Evolutionary conservation across 2,329 filamentous ascomycete genomes (phyloP).

Genomic region (Colletotrichum limetticola): DNA sequence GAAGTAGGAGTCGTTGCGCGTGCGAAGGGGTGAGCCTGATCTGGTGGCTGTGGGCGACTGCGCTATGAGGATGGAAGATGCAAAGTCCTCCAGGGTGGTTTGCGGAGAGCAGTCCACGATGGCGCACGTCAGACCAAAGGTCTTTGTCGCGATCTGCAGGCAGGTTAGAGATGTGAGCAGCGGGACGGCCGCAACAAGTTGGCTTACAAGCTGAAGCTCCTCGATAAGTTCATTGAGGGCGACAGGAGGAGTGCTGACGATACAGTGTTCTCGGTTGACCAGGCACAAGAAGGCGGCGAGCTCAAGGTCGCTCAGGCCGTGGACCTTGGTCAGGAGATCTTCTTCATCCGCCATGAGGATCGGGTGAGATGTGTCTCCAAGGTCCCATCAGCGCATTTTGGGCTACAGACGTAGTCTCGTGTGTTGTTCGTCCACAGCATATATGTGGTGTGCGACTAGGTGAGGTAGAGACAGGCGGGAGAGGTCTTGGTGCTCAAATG

Average conservation of each 20-base stretch:
- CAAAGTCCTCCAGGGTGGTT: conserved; percentile 86
- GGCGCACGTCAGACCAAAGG: conserved; percentile 77
- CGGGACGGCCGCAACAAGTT: neutral
- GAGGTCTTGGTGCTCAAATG: neutral
- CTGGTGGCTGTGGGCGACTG: conserved; percentile 41
- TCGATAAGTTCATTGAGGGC: conserved; percentile 75
- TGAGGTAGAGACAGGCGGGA: neutral
- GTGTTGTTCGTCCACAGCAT: conserved; percentile 15
- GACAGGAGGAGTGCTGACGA: conserved; percentile 78
- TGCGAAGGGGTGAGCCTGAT: conserved; percentile 40
- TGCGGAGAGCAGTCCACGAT: conserved; percentile 78
- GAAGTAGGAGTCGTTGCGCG: conserved; percentile 37
- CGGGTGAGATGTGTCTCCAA: conserved; percentile 22
- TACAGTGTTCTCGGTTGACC: conserved; percentile 84
- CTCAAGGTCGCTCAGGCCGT: conserved; percentile 86
- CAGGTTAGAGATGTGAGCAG: neutral
- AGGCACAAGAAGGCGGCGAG: conserved; percentile 87
- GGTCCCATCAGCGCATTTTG: conserved; percentile 29
- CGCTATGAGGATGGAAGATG: conserved; percentile 71
- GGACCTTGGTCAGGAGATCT: conserved; percentile 74
- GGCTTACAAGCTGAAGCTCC: conserved; percentile 75
- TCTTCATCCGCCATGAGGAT: conserved; percentile 67
- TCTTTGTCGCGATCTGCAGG: conserved; percentile 70
- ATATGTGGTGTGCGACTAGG: conserved; percentile 3
- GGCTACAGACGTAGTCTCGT: conserved; percentile 17